Conservation (phyloP, 805 yeast species). For the Candida piceae region DNA sequence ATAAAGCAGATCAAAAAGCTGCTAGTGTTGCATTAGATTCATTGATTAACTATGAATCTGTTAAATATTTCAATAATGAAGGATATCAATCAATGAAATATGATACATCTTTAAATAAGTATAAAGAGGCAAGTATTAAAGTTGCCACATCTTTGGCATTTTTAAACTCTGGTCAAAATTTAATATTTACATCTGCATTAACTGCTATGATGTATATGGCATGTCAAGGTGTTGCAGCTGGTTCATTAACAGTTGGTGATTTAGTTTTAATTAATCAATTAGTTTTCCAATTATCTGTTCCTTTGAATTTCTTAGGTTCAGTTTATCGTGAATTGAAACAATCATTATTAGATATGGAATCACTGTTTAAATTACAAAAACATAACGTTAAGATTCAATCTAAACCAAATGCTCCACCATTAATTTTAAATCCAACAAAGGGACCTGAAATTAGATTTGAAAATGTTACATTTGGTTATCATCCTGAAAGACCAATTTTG, state of each 20-base stretch:
- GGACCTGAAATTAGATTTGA: conserved; percentile 84
- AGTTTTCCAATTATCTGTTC: conserved; percentile 93
- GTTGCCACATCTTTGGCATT: conserved; percentile 82
- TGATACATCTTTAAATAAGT: conserved; percentile 64
- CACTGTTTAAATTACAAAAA: conserved; percentile 78
- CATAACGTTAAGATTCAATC: conserved; percentile 65
- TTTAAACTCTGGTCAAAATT: conserved; percentile 72
- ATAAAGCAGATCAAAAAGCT: conserved; percentile 92
- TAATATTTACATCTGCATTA: conserved; percentile 80
- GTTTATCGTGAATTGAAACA: conserved; percentile 94
- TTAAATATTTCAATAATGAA: conserved; percentile 92
- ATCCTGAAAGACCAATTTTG: conserved; percentile 81
- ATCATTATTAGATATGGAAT: conserved; percentile 92
- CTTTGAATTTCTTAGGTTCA: conserved; percentile 89
- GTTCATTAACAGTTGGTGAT: conserved; percentile 87
- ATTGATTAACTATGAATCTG: conserved; percentile 88
- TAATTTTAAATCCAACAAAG: conserved; percentile 36
- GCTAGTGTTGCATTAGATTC: conserved; percentile 94
- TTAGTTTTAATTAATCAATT: conserved; percentile 90
- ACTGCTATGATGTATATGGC: conserved; percentile 99
- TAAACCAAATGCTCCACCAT: conserved; percentile 55
- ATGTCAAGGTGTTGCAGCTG: conserved; percentile 83
- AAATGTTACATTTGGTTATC: conserved; percentile 90
- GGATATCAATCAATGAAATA: conserved; percentile 72
- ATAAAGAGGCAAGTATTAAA: conserved; percentile 70